Evolutionary conservation across 2,329 filamentous ascomycete genomes (phyloP).

Genomic region (Aaosphaeria arxii): DNA sequence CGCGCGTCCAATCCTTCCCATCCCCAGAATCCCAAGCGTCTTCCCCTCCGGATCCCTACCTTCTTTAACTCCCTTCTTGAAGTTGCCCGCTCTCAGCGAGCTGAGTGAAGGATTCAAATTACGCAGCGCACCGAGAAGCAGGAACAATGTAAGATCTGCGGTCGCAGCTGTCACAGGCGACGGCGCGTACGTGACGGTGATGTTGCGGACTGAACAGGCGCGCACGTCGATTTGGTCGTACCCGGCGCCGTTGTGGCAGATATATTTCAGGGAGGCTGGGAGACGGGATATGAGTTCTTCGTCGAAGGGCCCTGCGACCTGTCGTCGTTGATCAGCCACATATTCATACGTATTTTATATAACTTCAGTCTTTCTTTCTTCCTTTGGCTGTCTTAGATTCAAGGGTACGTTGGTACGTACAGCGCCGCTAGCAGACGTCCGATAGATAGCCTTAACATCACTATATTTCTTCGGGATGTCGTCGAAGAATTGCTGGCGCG

Average conservation of each 20-base stretch:
- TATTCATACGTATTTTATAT: too few species aligned
- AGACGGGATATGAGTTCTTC: not conserved
- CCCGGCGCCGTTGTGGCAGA: not conserved
- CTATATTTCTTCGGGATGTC: not conserved
- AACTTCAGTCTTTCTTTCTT: too few species aligned
- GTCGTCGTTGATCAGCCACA: not conserved
- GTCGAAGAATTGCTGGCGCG: not conserved
- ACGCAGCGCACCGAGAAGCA: not conserved
- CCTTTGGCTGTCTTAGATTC: too few species aligned
- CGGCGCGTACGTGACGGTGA: not conserved
- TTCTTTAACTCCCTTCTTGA: not conserved
- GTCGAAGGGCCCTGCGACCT: not conserved
- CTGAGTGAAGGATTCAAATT: not conserved
- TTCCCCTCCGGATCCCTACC: not conserved
- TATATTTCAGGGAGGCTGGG: not conserved
- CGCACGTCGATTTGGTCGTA: not conserved
- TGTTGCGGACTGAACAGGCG: not conserved
- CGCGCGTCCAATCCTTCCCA: not conserved
- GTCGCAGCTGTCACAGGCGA: not conserved
- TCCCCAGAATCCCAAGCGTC: not conserved
- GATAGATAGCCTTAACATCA: not conserved
- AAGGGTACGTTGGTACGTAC: not conserved
- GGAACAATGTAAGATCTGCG: not conserved
- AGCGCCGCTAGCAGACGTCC: not conserved
- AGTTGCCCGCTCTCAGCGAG: not conserved